Evolutionary conservation across 2,329 filamentous ascomycete genomes (phyloP).

Genomic region (Colletotrichum higginsianum): DNA sequence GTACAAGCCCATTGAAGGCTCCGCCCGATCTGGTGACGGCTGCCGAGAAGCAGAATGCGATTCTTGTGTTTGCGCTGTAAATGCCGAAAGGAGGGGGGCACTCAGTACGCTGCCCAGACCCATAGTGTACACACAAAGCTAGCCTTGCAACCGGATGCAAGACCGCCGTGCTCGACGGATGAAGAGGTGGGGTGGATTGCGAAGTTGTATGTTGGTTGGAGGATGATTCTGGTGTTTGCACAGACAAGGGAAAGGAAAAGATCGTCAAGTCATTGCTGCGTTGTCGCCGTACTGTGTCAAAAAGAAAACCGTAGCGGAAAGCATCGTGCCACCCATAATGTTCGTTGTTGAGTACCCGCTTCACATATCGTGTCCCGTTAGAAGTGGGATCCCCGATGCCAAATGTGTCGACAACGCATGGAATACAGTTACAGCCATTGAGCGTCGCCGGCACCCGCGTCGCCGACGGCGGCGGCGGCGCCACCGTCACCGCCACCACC

Average conservation of each 20-base stretch:
- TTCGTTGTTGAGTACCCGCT: constrained; percentile 41
- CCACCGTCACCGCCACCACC: constrained; percentile 17
- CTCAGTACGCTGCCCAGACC: constrained; percentile 36
- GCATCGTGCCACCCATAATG: constrained; percentile 41
- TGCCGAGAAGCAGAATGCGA: constrained; percentile 43
- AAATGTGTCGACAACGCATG: constrained; percentile 20
- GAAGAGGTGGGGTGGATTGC: constrained; percentile 36
- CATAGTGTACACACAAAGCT: constrained; percentile 44
- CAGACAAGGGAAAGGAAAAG: constrained; percentile 52
- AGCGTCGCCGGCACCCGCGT: constrained; percentile 51
- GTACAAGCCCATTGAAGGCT: constrained; percentile 43
- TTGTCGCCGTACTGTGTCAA: constrained; percentile 54
- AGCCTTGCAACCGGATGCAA: constrained; percentile 49
- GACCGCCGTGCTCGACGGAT: constrained; percentile 49
- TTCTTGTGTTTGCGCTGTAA: constrained; percentile 41
- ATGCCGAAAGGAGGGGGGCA: constrained; percentile 36
- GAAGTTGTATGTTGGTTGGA: constrained; percentile 32
- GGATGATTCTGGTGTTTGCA: constrained; percentile 44
- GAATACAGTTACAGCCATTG: constrained; percentile 57
- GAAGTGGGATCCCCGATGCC: constrained; percentile 10
- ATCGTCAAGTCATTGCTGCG: constrained; percentile 58
- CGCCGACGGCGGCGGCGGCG: constrained; percentile 47
- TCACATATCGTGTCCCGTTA: constrained; percentile 36
- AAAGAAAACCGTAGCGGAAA: constrained; percentile 44
- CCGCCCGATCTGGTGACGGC: constrained; percentile 41